Evolutionary conservation across 208 protist species (phyloP), one percentile per base, ranked within the genome.

Genomic region (Acanthamoeba royreba): DNA sequence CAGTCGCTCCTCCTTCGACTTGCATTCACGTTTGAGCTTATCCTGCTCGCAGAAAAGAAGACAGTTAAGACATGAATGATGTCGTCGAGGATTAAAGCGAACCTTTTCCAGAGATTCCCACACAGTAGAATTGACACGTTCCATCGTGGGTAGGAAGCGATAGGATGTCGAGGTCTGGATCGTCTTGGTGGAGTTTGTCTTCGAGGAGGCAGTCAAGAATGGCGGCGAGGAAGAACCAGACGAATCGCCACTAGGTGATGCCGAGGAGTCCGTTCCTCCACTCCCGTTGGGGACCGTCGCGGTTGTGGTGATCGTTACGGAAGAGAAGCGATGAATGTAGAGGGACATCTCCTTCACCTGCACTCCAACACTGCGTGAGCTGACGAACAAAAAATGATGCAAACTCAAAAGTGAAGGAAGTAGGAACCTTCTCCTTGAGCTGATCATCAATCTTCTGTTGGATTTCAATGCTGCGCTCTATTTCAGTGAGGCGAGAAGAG

Each of bases 331-430:
- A 38, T 77, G 66, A 22, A 77, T 77, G 66, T 77, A 77, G 66
- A 77, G 77, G 8, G 77, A 49, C 77, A 49, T 86, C 46, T 86
- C 77, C 46, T 86, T 86, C n/a, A n/a, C n/a, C n/a, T n/a, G n/a
- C n/a, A n/a, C n/a, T n/a, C n/a, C n/a, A n/a, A n/a, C n/a, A n/a
- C n/a, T n/a, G n/a, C n/a, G n/a, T n/a, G n/a, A n/a, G n/a, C n/a
- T n/a, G n/a, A n/a, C n/a, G n/a, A n/a, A n/a, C n/a, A n/a, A n/a
- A n/a, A n/a, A n/a, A n/a, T n/a, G n/a, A n/a, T n/a, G n/a, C n/a
- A n/a, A n/a, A n/a, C n/a, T n/a, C n/a, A n/a, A n/a, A n/a, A n/a
- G n/a, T n/a, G n/a, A n/a, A n/a, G n/a, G n/a, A n/a, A n/a, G n/a
- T n/a, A n/a, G n/a, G n/a, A 5, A 77, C 66, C 66, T 58, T 58